Percentiles rank a stretch among this genome's conserved stretches.
These are phyloP conservation scores for Cercospora zeae-maydis DNA, from an alignment of 2,329 filamentous ascomycete genomes.

Conservation along the genomic window DNA sequence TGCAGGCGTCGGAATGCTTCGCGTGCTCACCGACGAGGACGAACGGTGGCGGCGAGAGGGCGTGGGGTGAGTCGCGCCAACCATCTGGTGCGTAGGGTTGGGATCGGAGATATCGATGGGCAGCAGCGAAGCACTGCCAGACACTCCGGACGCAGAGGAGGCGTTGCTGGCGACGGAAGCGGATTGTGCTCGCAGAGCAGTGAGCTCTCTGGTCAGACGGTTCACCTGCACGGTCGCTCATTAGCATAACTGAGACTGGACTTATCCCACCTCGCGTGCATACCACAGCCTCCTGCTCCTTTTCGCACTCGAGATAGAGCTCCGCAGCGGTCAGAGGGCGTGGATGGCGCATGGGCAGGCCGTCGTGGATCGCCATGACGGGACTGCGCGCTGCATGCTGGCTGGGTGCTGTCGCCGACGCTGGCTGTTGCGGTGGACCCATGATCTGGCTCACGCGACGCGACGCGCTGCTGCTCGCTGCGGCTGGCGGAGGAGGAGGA, in stretches of 20 bases:
- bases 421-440: conserved; percentile 29
- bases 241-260: not conserved
- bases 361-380: conserved; percentile 24
- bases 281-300: conserved; percentile 92
- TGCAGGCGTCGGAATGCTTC: conserved; percentile 30
- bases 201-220: conserved; percentile 83
- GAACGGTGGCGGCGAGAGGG: conserved; percentile 51
- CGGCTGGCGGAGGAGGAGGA: not conserved
- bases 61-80: conserved; percentile 51
- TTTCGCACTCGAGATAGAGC: conserved; percentile 83
- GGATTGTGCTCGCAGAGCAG: conserved; percentile 68
- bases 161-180: conserved; percentile 59
- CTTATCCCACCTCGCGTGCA: conserved; percentile 30
- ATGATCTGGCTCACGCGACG: conserved; percentile 25
- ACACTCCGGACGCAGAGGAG: conserved; percentile 50
- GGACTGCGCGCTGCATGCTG: conserved; percentile 23
- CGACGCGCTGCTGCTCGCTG: conserved; percentile 15
- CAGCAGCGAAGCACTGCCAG: conserved; percentile 45
- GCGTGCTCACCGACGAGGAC: conserved; percentile 31
- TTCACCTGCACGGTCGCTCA: conserved; percentile 63
- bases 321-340: conserved; percentile 84
- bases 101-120: conserved; percentile 47
- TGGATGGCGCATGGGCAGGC: conserved; percentile 72
- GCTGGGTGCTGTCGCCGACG: conserved; percentile 16
- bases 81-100: conserved; percentile 44